Conservation (phyloP, 768 basidiomycete species). For the Hygrocybe punicea region DNA sequence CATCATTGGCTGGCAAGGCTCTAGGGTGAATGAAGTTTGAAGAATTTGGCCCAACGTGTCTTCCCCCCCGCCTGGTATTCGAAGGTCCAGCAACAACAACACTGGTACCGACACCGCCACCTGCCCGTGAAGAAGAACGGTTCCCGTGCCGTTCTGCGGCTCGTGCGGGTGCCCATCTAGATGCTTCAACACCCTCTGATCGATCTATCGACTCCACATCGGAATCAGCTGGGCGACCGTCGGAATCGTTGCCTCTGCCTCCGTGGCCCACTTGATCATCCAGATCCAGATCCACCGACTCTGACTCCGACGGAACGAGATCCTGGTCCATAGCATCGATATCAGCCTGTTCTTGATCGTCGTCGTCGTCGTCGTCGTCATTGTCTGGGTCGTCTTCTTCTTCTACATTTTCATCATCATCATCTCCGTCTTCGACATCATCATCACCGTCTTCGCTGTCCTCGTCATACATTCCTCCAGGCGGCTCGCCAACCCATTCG, state of each 20-base stretch:
- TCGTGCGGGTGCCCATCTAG: slow-evolving; percentile 28
- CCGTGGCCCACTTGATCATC: slow-evolving; percentile 12
- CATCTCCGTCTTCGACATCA: slow-evolving; percentile 46
- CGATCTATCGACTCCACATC: slow-evolving; percentile 32
- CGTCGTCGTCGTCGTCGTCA: slow-evolving; percentile 50
- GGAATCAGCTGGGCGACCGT: slow-evolving; percentile 20
- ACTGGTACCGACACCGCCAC: not conserved
- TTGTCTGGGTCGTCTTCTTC: slow-evolving; percentile 51
- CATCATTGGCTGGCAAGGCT: slow-evolving; percentile 34
- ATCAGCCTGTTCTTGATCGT: slow-evolving; percentile 50
- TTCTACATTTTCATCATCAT: slow-evolving; percentile 46
- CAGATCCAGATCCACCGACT: slow-evolving; percentile 33
- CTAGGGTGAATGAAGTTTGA: slow-evolving; percentile 33
- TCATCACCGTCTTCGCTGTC: slow-evolving; percentile 54
- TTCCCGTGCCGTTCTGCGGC: slow-evolving; percentile 15
- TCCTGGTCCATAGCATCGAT: slow-evolving; percentile 76
- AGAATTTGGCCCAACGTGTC: not conserved
- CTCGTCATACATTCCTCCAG: slow-evolving; percentile 71
- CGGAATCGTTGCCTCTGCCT: slow-evolving; percentile 14
- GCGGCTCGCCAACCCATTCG: slow-evolving; percentile 80
- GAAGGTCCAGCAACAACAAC: slow-evolving; percentile 10
- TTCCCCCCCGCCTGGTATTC: slow-evolving; percentile 18
- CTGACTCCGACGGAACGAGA: slow-evolving; percentile 44
- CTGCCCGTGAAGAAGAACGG: not conserved
- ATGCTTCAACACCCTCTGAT: slow-evolving; percentile 24